Percentiles rank a stretch among this genome's conserved stretches.
phyloP scores from a whole-genome alignment of 306 rosid species.

The Fragaria nilgerrensis region DNA sequence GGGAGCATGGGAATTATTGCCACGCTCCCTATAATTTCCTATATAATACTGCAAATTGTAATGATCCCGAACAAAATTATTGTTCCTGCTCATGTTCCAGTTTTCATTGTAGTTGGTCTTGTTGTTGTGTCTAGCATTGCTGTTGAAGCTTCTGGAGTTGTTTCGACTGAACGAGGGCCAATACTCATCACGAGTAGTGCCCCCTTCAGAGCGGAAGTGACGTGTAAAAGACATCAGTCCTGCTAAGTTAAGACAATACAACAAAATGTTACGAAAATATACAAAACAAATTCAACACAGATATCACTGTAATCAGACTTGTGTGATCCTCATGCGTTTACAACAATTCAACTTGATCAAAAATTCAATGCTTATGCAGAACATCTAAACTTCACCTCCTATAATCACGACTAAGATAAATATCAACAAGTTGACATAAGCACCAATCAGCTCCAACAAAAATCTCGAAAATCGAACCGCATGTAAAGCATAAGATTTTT shows the following conservation, averaged over 20 bases:
- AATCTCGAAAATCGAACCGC: not conserved
- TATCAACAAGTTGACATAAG: not conserved
- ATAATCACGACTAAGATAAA: not conserved
- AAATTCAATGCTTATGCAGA: not conserved
- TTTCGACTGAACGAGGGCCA: conserved; percentile 46
- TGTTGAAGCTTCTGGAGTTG: conserved; percentile 25
- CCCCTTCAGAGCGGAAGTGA: conserved; percentile 54
- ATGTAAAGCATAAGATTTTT: not conserved
- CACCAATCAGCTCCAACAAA: not conserved
- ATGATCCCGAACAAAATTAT: conserved; percentile 35
- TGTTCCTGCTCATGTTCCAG: conserved; percentile 57
- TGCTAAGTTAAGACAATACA: conserved; percentile 23
- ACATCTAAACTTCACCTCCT: not conserved
- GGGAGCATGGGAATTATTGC: conserved; percentile 17
- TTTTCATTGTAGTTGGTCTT: conserved; percentile 19
- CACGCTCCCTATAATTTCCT: conserved; percentile 35
- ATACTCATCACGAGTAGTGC: conserved; percentile 39
- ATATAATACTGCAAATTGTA: conserved; percentile 34
- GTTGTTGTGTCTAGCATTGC: not conserved
- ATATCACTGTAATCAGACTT: not conserved
- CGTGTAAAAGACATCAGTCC: conserved; percentile 65
- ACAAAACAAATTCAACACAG: not conserved
- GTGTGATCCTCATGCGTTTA: too few species aligned
- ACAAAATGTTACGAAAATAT: not conserved
- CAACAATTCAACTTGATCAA: not conserved